Evolutionary conservation across 108 stramenopile species (phyloP), one percentile per base, ranked within the genome.

Genomic region (Halocafeteria seosinensis): DNA sequence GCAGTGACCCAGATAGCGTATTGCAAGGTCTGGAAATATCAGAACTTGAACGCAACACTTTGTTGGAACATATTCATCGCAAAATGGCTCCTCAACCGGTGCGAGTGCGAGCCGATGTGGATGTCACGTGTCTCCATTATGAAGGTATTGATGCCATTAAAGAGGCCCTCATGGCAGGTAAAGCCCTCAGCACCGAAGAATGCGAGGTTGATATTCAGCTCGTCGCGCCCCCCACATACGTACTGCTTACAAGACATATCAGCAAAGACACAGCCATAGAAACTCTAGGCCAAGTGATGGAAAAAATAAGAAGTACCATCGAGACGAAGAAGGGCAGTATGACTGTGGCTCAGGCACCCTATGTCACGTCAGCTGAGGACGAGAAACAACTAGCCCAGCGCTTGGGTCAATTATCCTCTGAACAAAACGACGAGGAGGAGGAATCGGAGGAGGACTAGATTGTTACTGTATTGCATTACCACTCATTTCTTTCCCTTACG

Each of bases 111-210:
- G 85, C 89, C 34, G 94, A 95, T 71, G 85, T 99, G 61, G 93
- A 99, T 73, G 92, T 99, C 23, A 88, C 88, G 0, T 95, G 94
- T 85, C 95, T 92, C 78, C 87, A 87, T 1, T 93, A 94, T 72
- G 94, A 91, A 68, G 97, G 96, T 12, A 94, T 95, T 64, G 92
- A 95, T 72, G 94, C 97, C 58, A 91, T 99, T 59, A 86, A 87
- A 25, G 92, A 85, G 30, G 93, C 93, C 29, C 81, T 99, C 53
- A 82, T 88, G 67, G 88, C 87, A 8, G 96, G 94, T 50, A 90
- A 91, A 79, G 87, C 79, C 42, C n/a, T n/a, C 42, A 47, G 17
- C 17, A n/a, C 42, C 17, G 42, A 47, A 17, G 42, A 47, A 17
- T 47, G 42, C 42, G 17, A 17, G 17, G 42, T 47, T 17, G 42